Percentiles rank a stretch among this genome's conserved stretches.
Evolutionary conservation across 2,329 filamentous ascomycete species (phyloP).

Genomic region (Incumbomyces lentus): DNA sequence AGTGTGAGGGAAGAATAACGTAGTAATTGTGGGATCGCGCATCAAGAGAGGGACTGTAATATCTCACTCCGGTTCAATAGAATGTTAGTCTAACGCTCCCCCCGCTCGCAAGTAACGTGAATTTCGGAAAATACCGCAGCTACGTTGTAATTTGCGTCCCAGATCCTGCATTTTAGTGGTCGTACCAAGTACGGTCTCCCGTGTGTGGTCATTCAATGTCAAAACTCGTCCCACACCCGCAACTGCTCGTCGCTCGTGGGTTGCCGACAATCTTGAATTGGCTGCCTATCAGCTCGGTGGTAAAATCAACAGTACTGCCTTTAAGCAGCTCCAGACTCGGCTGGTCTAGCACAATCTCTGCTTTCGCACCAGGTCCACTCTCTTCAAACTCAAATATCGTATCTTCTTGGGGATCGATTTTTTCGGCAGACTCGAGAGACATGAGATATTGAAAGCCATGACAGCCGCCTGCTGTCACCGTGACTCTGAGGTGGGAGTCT

Average conservation of each 20-base stretch:
- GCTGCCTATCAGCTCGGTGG: constrained; percentile 84
- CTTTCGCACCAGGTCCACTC: constrained; percentile 28
- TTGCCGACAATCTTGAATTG: constrained; percentile 98
- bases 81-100: no score
- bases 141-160: no score
- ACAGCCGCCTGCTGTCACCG: constrained; percentile 87
- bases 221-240: constrained; percentile 95
- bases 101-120: no score
- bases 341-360: constrained; percentile 84
- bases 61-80: no score
- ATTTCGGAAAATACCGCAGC: no score
- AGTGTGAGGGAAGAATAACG: no score
- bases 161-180: no score
- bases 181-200: no score
- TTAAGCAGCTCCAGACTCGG: constrained; percentile 79
- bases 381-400: constrained; percentile 66
- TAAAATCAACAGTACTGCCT: constrained; percentile 93
- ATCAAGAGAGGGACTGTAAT: no score
- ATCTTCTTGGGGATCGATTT: constrained; percentile 64
- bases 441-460: constrained; percentile 98
- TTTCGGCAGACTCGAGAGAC: constrained; percentile 55
- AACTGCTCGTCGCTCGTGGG: constrained; percentile 81
- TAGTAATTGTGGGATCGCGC: no score
- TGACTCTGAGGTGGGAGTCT: constrained; percentile 75
- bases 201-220: constrained; percentile 58